Evolutionary conservation across 148 eudicot species (phyloP).

Genomic region (Hydrangea macrophylla): DNA sequence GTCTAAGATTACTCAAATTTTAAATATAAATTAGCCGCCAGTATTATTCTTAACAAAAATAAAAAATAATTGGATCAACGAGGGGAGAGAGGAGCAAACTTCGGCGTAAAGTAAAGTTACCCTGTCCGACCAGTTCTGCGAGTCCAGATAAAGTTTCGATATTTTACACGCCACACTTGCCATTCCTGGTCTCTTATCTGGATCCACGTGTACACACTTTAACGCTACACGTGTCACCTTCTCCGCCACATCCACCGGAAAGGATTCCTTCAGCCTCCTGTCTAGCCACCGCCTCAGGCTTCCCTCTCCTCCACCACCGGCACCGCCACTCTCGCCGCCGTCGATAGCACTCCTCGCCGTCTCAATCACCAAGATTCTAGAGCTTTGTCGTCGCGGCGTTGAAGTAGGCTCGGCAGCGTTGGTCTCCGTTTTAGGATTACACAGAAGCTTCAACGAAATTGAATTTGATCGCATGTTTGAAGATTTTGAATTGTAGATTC

Average conservation of each 20-base stretch:
- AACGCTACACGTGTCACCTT: slow-evolving; percentile 56
- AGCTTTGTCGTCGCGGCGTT: not conserved
- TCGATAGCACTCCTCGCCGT: slow-evolving; percentile 25
- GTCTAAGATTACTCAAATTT: no score
- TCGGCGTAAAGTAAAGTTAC: slow-evolving; percentile 52
- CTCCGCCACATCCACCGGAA: slow-evolving; percentile 78
- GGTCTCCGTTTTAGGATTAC: slow-evolving; percentile 31
- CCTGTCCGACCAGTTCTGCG: slow-evolving; percentile 55
- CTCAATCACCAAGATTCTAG: slow-evolving; percentile 41
- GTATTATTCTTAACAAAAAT: not conserved
- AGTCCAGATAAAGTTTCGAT: slow-evolving; percentile 68
- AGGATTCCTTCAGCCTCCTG: slow-evolving; percentile 70
- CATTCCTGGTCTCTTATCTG: slow-evolving; percentile 66
- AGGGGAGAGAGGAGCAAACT: slow-evolving; percentile 54
- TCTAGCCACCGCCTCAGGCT: slow-evolving; percentile 77
- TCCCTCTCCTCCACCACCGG: slow-evolving; percentile 32
- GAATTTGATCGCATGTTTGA: not conserved
- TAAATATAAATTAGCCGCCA: not conserved
- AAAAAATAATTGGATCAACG: slow-evolving; percentile 14
- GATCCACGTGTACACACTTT: slow-evolving; percentile 65
- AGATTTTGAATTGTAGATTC: no score
- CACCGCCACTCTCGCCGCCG: slow-evolving; percentile 18
- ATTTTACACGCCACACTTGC: slow-evolving; percentile 65
- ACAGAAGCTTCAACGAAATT: slow-evolving; percentile 21
- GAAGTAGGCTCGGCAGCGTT: slow-evolving; percentile 18